Base-by-base conservation (phyloP, 176 grass and related monocot genomes). In the Zizania latifolia region DNA sequence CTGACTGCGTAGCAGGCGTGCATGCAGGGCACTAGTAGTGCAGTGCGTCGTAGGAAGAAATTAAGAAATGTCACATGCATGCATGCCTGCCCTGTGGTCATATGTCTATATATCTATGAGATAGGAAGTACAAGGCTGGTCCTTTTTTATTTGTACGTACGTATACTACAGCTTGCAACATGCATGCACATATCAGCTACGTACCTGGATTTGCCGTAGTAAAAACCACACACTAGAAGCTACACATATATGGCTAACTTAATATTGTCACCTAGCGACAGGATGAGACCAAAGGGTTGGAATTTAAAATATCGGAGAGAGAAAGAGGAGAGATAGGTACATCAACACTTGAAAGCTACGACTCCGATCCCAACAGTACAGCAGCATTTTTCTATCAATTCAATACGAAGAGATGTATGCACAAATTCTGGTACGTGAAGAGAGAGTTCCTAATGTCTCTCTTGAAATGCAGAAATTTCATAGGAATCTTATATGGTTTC, bases 61-160 rank as follows among this genome's bases (percentile, higher is more conserved):
- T 66, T 66, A 66, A 66, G 21, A 66, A 41, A 45, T 45, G 65
- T 69, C 65, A 69, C 40, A 19, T 69, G 65, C 37, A 44, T 28
- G 21, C n/a, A n/a, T n/a, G n/a, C n/a, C n/a, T n/a, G n/a, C n/a
- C 37, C 23, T 27, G 24, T 30, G 65, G 26, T 19, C 65, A 69
- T 17, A 45, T 22, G 22, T 53, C 19, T 53, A 53, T 53, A 53
- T 53, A 53, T 53, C 14, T 46, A n/a, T n/a, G n/a, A n/a, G n/a
- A n/a, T n/a, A 41, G 39, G 65, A 26, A 69, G 26, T 46, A 46
- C 39, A 28, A 68, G 14, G 26, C 65, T 53, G 48, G 48, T 17
- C 48, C 48, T 51, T 50, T 50, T 19, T n/a, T n/a, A n/a, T n/a
- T n/a, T n/a, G n/a, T n/a, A n/a, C 17, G 45, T 50, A 50, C 17